phyloP scores from a whole-genome alignment of 1,284 basidiomycete genomes.

The Puccinia hordei region DNA sequence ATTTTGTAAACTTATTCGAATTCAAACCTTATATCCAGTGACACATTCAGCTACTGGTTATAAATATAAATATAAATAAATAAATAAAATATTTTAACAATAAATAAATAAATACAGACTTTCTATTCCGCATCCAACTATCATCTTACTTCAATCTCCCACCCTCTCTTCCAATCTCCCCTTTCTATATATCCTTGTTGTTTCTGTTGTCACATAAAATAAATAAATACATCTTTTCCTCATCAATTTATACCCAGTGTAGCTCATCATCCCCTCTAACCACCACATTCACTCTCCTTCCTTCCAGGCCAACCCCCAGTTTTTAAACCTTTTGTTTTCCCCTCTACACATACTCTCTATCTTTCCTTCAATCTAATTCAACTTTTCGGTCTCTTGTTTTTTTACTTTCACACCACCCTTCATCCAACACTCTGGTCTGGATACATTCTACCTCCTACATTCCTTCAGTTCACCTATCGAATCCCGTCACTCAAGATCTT shows the following conservation, averaged over 20 bases:
- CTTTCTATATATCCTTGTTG: not conserved
- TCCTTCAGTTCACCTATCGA: not conserved
- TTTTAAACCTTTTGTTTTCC: too few species aligned
- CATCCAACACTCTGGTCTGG: too few species aligned
- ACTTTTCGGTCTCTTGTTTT: not conserved
- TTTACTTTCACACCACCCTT: too few species aligned
- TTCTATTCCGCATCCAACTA: not conserved
- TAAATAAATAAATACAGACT: not conserved
- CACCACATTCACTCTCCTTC: constrained; percentile 1
- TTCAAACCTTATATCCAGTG: constrained; percentile 12
- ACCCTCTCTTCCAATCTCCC: constrained; percentile 5
- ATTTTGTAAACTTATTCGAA: not conserved
- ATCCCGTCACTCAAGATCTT: not conserved
- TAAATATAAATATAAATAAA: too few species aligned
- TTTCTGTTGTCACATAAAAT: not conserved
- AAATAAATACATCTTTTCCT: too few species aligned
- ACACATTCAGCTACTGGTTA: constrained; percentile 1
- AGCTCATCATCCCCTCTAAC: too few species aligned
- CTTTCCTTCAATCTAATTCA: not conserved
- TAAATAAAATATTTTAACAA: too few species aligned
- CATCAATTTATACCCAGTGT: too few species aligned
- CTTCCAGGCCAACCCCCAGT: not conserved
- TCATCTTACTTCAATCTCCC: not conserved
- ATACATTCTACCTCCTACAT: not conserved
- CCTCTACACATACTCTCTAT: not conserved